Percentiles rank a stretch among this genome's conserved stretches.
phyloP scores from a whole-genome alignment of 2,329 filamentous ascomycete genomes.

The Parasarocladium wereldwijsianum region DNA sequence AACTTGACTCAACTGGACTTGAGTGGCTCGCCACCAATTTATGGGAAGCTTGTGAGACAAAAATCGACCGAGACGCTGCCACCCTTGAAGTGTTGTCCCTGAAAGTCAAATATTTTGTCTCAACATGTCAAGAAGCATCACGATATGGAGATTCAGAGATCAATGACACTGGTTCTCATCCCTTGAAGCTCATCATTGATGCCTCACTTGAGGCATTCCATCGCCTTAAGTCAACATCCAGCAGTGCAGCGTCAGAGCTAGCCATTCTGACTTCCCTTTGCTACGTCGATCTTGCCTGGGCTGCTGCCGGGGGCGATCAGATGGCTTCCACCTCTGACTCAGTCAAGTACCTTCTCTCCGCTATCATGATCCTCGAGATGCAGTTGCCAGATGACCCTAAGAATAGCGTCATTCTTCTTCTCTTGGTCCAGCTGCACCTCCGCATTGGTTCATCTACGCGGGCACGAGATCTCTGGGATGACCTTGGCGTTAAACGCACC shows the following conservation, averaged over 20 bases:
- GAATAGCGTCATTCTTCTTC: conserved; percentile 29
- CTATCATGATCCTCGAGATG: conserved; percentile 32
- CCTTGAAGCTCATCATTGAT: not conserved
- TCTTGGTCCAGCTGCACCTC: conserved; percentile 37
- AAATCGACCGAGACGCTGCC: conserved; percentile 12
- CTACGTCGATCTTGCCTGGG: conserved; percentile 17
- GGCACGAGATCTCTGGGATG: conserved; percentile 32
- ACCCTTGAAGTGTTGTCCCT: conserved; percentile 19
- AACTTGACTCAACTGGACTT: conserved; percentile 24
- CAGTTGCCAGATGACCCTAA: conserved; percentile 29
- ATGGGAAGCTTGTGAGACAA: conserved; percentile 8
- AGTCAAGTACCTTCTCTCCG: conserved; percentile 26
- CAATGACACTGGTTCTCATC: not conserved
- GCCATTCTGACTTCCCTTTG: conserved; percentile 20
- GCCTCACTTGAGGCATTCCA: not conserved
- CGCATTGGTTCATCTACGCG: conserved; percentile 32
- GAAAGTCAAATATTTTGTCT: conserved; percentile 29
- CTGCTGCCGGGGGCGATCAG: too few relatives aligned
- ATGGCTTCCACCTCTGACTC: conserved; percentile 9
- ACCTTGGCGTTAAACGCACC: conserved; percentile 39
- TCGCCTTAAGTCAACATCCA: conserved; percentile 1
- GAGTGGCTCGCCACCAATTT: conserved; percentile 21
- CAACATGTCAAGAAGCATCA: conserved; percentile 17
- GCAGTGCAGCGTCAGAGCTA: conserved; percentile 13
- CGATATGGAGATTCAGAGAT: not conserved